Conservation (phyloP, 495 filamentous ascomycete species). For the Aspergillus ellipticus region DNA sequence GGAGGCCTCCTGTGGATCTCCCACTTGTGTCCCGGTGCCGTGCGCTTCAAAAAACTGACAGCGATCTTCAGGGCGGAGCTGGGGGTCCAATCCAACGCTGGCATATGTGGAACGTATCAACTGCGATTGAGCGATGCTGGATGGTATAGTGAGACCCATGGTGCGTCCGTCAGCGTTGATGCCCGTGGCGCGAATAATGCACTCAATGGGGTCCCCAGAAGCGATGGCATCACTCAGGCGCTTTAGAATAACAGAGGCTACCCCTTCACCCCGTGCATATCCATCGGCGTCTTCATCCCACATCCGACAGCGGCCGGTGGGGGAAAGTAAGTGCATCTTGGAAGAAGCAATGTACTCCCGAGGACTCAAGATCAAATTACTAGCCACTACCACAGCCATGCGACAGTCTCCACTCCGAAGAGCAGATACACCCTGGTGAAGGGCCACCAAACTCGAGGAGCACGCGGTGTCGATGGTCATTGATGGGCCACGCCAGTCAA, state of each 20-base stretch:
- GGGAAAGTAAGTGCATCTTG: constrained; percentile 48
- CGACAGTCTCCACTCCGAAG: constrained; percentile 24
- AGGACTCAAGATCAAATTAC: constrained; percentile 32
- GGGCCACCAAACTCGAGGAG: constrained; percentile 26
- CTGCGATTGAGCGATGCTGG: neutral
- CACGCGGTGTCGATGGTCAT: constrained; percentile 37
- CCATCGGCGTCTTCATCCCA: constrained; percentile 56
- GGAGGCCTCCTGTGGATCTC: constrained; percentile 7
- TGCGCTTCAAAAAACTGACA: constrained; percentile 4
- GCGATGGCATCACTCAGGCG: constrained; percentile 25
- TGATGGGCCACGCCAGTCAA: constrained; percentile 1
- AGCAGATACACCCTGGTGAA: constrained; percentile 28
- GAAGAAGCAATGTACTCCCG: constrained; percentile 21
- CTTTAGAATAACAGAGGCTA: constrained; percentile 31
- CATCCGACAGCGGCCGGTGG: constrained; percentile 22
- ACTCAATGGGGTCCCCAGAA: constrained; percentile 25
- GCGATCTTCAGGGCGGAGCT: neutral
- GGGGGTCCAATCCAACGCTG: neutral
- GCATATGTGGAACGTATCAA: constrained; percentile 1
- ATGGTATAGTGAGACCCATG: neutral
- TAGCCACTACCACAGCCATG: constrained; percentile 30
- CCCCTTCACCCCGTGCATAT: constrained; percentile 58
- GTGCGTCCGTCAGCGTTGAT: constrained; percentile 18
- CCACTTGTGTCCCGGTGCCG: constrained; percentile 7
- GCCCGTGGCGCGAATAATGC: constrained; percentile 26